Conservation (phyloP, 2,329 filamentous ascomycete species). For the Ascochyta clinopodiicola region DNA sequence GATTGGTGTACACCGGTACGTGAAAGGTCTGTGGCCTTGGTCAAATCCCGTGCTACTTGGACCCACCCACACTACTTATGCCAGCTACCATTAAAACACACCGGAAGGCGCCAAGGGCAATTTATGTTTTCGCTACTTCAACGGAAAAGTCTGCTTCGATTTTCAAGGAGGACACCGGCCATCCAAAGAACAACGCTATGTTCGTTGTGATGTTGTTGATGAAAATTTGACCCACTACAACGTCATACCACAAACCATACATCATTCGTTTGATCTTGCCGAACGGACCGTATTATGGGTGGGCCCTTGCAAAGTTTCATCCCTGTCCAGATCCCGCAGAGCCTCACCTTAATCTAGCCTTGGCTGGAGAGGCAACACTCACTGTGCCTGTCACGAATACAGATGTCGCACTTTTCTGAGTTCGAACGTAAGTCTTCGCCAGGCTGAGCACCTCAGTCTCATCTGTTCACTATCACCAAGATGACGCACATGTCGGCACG, state of each 20-base stretch:
- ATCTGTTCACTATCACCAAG: not conserved
- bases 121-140: constrained; percentile 9
- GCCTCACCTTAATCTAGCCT: constrained; percentile 17
- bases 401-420: not conserved
- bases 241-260: constrained; percentile 14
- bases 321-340: constrained; percentile 21
- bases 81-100: not conserved
- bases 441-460: not conserved
- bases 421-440: not conserved
- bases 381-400: not conserved
- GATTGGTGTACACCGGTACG: too few species aligned
- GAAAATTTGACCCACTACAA: constrained; percentile 7
- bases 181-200: not conserved
- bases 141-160: constrained; percentile 9
- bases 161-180: constrained; percentile 4
- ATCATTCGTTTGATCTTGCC: constrained; percentile 17
- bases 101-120: constrained; percentile 4
- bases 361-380: not conserved
- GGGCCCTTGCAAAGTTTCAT: constrained; percentile 1
- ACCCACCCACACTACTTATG: too few species aligned
- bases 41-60: too few species aligned
- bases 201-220: not conserved
- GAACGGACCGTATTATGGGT: constrained; percentile 11
- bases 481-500: constrained; percentile 3
- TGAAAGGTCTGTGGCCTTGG: too few species aligned